Percentiles rank a stretch among this genome's conserved stretches.
Conservation (phyloP, 495 filamentous ascomycete genomes). For the Penicillium cinerascens region DNA sequence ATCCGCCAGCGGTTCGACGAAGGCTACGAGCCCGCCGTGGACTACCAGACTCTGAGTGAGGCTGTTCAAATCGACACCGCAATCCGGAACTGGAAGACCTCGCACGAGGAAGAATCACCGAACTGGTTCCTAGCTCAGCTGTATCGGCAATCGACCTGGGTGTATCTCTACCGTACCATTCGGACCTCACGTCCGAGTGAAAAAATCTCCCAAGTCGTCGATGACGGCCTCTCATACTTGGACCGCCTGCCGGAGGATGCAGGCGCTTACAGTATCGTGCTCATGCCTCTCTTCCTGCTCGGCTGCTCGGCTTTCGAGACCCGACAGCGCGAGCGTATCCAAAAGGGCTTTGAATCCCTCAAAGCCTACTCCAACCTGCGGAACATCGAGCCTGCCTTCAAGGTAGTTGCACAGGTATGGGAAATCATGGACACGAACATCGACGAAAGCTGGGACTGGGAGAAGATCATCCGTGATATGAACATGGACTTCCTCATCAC, state of each 20-base stretch:
- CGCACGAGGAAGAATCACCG: conserved; percentile 63
- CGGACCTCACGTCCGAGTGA: conserved; percentile 66
- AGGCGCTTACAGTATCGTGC: conserved; percentile 71
- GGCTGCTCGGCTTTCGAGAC: conserved; percentile 77
- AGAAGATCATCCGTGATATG: conserved; percentile 70
- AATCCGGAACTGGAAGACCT: conserved; percentile 72
- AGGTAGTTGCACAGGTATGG: conserved; percentile 80
- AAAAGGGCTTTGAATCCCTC: conserved; percentile 63
- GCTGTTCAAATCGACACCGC: conserved; percentile 74
- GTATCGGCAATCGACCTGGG: conserved; percentile 88
- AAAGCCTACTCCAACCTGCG: conserved; percentile 75
- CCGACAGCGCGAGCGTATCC: conserved; percentile 65
- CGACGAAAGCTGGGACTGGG: conserved; percentile 87
- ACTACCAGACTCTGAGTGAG: conserved; percentile 69
- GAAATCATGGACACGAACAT: conserved; percentile 71
- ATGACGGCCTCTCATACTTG: conserved; percentile 68
- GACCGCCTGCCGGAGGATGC: conserved; percentile 59
- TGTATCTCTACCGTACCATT: conserved; percentile 84
- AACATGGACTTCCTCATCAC: conserved; percentile 81
- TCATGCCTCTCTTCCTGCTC: conserved; percentile 85
- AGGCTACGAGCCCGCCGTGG: conserved; percentile 65
- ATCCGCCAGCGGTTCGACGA: conserved; percentile 65
- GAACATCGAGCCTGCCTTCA: conserved; percentile 72
- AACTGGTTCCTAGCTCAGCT: conserved; percentile 75
- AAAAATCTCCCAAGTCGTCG: conserved; percentile 69